Evolutionary conservation across 1,139 yeast species (phyloP), one percentile per base, ranked within the genome.

Genomic region (Fermentozyma sake): DNA sequence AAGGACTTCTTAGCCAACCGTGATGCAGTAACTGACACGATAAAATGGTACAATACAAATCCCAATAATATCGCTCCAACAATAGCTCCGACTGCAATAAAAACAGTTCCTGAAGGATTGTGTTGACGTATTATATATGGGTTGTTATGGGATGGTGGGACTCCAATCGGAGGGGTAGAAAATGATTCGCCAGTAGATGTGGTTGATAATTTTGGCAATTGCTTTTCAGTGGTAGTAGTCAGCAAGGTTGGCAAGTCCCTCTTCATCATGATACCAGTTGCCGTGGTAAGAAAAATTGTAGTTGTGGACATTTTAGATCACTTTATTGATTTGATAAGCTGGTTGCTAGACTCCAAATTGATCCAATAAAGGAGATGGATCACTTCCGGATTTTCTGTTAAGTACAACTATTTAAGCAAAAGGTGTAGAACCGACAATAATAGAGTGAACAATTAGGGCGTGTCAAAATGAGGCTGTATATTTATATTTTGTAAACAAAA

Each of bases 51-150:
- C 29, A 59, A 39, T 34, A 68, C 52, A 29, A 74, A 65, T 4
- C 64, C 69, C 29, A 72, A 42, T 15, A 68, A 55, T 10, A 77
- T 56, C 14, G 72, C 75, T 1, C 80, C 84, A 3, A 79, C 75
- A 23, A 79, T 64, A 8, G 79, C 65, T 0, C 93, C 95, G 16
- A 82, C 81, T 0, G 84, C 83, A 35, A 84, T 83, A 53, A 83
- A 84, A 3, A 84, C 87, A 1, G 91, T 79, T 1, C 95, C 94
- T 29, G 72, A 65, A 1, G 86, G 83, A 29, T 67, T 61, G 18
- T 47, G 51, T 8, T 73, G 59, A 27, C 64, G 55, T 37, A 68
- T 53, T 19, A 84, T 64, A 46, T 68, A 78, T 7, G 95, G 95
- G 52, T 83, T 83, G 27, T 59, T 50, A 23, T 50, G 45, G 20